These are phyloP conservation scores for Cercospora sp. DNA, from an alignment of 2,329 filamentous ascomycete genomes.

Conservation along the genomic window DNA sequence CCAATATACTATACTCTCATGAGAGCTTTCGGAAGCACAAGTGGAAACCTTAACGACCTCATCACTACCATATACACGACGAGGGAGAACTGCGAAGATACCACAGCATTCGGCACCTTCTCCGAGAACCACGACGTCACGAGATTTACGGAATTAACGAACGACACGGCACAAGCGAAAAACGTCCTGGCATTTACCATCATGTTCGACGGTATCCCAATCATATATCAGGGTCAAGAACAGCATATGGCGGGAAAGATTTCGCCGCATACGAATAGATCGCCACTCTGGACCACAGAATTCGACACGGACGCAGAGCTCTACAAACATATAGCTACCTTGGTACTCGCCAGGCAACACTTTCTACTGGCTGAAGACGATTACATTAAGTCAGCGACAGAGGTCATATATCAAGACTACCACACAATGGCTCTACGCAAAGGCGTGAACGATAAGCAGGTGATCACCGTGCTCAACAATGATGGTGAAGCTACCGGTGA, in stretches of 20 bases:
- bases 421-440: constrained; percentile 50
- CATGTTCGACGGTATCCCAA: constrained; percentile 46
- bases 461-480: constrained; percentile 50
- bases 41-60: constrained; percentile 43
- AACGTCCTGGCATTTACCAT: constrained; percentile 44
- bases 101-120: constrained; percentile 42
- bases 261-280: constrained; percentile 38
- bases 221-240: constrained; percentile 47
- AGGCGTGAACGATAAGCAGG: constrained; percentile 41
- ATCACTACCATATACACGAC: constrained; percentile 38
- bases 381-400: constrained; percentile 47
- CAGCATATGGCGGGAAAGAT: constrained; percentile 42
- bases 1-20: constrained; percentile 43
- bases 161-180: constrained; percentile 41
- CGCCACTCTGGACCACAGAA: constrained; percentile 41
- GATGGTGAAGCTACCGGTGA: constrained; percentile 39
- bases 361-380: constrained; percentile 42
- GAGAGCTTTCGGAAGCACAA: constrained; percentile 39
- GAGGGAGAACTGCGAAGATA: constrained; percentile 41
- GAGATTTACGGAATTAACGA: constrained; percentile 42
- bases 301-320: constrained; percentile 45
- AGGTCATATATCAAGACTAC: constrained; percentile 47
- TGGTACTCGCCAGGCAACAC: constrained; percentile 48
- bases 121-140: constrained; percentile 46
- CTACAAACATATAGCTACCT: constrained; percentile 42